Base-by-base conservation (phyloP, 2,329 filamentous ascomycete species). In the Ophiocordyceps unilateralis region DNA sequence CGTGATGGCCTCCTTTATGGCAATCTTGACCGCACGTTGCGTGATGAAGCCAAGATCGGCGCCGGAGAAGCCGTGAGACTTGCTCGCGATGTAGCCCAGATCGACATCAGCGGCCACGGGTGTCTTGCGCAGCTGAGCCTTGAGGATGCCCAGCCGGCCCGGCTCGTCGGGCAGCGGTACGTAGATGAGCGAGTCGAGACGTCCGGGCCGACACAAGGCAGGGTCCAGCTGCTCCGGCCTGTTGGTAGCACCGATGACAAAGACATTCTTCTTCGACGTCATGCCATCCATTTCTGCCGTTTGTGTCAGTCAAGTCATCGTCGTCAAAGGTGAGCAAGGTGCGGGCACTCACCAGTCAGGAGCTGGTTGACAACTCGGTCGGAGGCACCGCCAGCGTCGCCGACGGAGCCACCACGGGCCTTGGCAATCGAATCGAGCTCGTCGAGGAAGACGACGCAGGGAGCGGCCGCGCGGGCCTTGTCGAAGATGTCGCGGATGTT, bases 231-330 rank as follows among this genome's bases (percentile, higher is more conserved):
- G 91, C 71, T 98, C 91, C 38, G 91, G 91, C 70, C 91, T 78
- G 73, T 98, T 98, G 65, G 91, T 98, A 39, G 91, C 91, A 63
- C 91, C 91, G 55, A 98, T 98, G 51, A 98, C 91, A 67, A 98
- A 98, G 50, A 98, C 91, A 63, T 98, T 98, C 83, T 98, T 98
- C 84, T 98, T 98, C 34, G 89, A 95, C 39, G 89, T 96, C 89
- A 96, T 96, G 56, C 89, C 89, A 54, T 96, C 89, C 89, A 96
- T 95, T 77, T 96, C 86, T 83, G 49, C 15, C 10, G 7, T 19
- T 20, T 24, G 40, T 39, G 54, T 76, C 64, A 78, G 69, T 24
- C 34, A 11, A 39, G 22, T 17, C 21, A 12, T 21, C 19, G n/a
- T 19, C 12, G 4, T 21, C 9, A 11, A 4, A 22, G 2, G 4